Base-by-base conservation (phyloP, 192 early-diverging fungal species). In the Jimgerdemannia flammicorona region DNA sequence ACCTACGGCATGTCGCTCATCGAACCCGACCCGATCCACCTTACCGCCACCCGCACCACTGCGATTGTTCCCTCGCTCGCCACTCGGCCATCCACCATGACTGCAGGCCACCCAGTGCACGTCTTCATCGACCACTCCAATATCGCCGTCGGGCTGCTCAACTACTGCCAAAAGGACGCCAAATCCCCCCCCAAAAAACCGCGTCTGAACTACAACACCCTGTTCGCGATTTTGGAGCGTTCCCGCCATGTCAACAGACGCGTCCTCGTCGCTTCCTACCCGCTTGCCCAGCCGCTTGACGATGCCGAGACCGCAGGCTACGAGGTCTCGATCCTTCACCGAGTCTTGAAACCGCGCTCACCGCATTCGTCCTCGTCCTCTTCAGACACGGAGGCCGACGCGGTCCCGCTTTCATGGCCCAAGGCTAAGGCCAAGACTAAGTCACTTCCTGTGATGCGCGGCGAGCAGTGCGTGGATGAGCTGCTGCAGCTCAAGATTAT, bases 111-210 rank as follows among this genome's bases (percentile, higher is more conserved):
- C 39, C 39, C 39, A 0, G 41, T 40, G 6, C 39, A 39, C 78
- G 74, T 85, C 70, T 85, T 85, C 68, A 75, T 85, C 8, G 84
- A 85, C 74, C 82, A 85, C 74, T 85, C 84, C 18, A 85, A 85
- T 29, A 85, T 85, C 19, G 65, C 83, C 3, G 75, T 71, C 7
- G 84, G 84, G 64, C 83, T 83, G 64, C 76, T 80, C 43, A 75
- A 80, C 3, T 72, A 75, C 64, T 74, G 72, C 17, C 78, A 70
- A 78, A 67, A 65, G 64, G 64, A 20, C 4, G 11, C n/a, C 3
- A 69, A 19, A 54, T 64, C 8, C 11, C 19, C 3, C 18, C 40
- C 43, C 40, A 66, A 10, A 20, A 77, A 65, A 17, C 81, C 84
- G 4, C 76, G 20, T 44, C 79, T 85, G 54, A 63, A 80, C 40